A percentile compares a stretch with the other conserved stretches of the same genome.
These are phyloP conservation scores for Carex scoparia DNA, from an alignment of 176 grass and related monocot genomes.

Conservation along the genomic window DNA sequence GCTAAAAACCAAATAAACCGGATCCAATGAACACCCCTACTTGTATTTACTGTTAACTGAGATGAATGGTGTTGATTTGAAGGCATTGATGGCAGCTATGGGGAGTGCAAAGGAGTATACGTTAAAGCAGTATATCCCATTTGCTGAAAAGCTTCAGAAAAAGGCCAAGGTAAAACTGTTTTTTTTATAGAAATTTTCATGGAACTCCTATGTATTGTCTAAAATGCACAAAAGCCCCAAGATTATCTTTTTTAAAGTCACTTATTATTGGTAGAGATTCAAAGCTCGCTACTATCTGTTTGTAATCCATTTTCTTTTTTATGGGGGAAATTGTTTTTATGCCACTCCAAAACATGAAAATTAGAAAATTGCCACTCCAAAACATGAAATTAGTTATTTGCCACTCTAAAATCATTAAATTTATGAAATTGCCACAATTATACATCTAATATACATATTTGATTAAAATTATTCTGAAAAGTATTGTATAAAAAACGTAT, in stretches of 20 bases:
- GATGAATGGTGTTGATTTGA: constrained; percentile 10
- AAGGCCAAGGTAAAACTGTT: constrained; percentile 53
- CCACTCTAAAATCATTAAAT: too few species aligned
- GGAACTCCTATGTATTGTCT: not conserved
- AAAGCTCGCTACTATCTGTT: not conserved
- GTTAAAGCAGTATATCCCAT: constrained; percentile 74
- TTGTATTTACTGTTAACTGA: constrained; percentile 11
- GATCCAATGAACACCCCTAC: too few species aligned
- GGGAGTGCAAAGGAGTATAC: constrained; percentile 87
- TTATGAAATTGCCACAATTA: too few species aligned
- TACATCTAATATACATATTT: too few species aligned
- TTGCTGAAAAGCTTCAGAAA: constrained; percentile 67
- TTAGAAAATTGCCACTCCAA: too few species aligned
- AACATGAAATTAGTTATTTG: too few species aligned
- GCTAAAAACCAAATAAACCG: too few species aligned
- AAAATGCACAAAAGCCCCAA: not conserved
- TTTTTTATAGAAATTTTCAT: not conserved
- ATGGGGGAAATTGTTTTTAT: too few species aligned
- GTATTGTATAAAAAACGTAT: too few species aligned
- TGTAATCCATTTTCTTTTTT: not conserved
- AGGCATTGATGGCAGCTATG: constrained; percentile 74
- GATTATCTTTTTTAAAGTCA: not conserved
- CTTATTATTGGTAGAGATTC: not conserved
- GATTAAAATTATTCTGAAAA: too few species aligned
- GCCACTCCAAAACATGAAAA: too few species aligned